Evolutionary conservation across 345 rosid genomes (phyloP), one percentile per base, ranked within the genome.

Genomic region (Gossypium stocksii): DNA sequence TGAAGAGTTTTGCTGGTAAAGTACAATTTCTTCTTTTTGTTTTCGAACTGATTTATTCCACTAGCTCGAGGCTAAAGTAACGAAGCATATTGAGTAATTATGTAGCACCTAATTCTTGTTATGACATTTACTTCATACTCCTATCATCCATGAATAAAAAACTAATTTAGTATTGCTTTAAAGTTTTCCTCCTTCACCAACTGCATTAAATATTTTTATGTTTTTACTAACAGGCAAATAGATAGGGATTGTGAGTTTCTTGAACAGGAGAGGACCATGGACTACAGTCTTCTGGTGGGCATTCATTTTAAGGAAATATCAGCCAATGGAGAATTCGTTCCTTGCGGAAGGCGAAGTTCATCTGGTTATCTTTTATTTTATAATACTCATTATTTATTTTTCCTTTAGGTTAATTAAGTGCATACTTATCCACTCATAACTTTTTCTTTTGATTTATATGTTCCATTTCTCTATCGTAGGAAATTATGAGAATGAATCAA

Each of bases 261-360:
- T 49, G 98, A 92, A 75, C 97, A 90, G 22, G 98, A 89, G 81
- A 90, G 97, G 71, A 94, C 93, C 29, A 94, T 94, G 98, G 98
- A 94, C 77, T 94, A 94, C 46, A 94, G 98, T 82, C 91, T 94
- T 48, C 73, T 94, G 62, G 97, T 94, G 54, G 98, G 98, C 48
- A 91, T 94, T 83, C 95, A 92, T 64, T 94, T 94, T 78, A 85
- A 90, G 83, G 93, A 90, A 74, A 85, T 88, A 60, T 74, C 95
- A 9, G 76, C 80, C 1, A 79, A 82, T 61, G 89, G 97, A 48
- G 92, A 92, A 12, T 69, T 94, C 27, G 86, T 94, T 72, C 92
- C 97, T 49, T 84, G 87, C 38, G 88, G 85, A 80, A 77, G 88
- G 72, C 74, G 71, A 17, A 78, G 90, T 49, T 85, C 86, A 29